Percentiles rank a stretch among this genome's conserved stretches.
Conservation (phyloP, 1,284 basidiomycete species). For the Ceratobasidium sp. region DNA sequence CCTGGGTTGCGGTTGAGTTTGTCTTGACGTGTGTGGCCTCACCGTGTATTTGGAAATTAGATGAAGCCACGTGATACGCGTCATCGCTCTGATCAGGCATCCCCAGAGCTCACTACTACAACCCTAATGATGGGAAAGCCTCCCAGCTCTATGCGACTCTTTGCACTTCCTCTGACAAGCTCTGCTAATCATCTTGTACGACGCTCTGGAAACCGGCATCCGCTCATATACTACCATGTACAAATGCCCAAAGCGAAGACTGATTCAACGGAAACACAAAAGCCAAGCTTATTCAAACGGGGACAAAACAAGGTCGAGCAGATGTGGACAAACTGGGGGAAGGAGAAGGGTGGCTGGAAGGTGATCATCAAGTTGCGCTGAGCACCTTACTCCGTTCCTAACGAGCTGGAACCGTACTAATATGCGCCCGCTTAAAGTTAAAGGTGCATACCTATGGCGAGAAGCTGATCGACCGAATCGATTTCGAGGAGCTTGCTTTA, state of each 20-base stretch:
- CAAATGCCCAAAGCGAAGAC: slow-evolving; percentile 45
- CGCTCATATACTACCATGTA: slow-evolving; percentile 49
- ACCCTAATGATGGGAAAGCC: slow-evolving; percentile 30
- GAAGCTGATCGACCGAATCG: slow-evolving; percentile 45
- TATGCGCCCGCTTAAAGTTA: slow-evolving; percentile 33
- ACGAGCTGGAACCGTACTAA: slow-evolving; percentile 7
- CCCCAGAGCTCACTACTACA: slow-evolving; percentile 3
- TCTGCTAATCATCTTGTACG: slow-evolving; percentile 15
- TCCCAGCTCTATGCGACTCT: slow-evolving; percentile 47
- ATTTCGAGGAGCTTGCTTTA: slow-evolving; percentile 50
- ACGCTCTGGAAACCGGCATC: slow-evolving; percentile 32
- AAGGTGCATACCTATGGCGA: slow-evolving; percentile 49
- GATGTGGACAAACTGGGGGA: slow-evolving; percentile 49
- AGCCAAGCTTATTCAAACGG: slow-evolving; percentile 37
- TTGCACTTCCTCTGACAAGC: slow-evolving; percentile 47
- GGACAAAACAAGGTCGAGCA: slow-evolving; percentile 41
- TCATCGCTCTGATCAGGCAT: slow-evolving; percentile 2
- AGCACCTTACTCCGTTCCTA: slow-evolving; percentile 29
- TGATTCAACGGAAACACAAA: background rate
- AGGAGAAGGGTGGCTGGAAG: slow-evolving; percentile 49
- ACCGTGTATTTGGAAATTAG: background rate
- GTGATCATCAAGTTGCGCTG: slow-evolving; percentile 47
- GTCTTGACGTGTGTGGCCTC: background rate
- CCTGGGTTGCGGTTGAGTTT: background rate
- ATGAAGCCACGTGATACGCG: slow-evolving; percentile 34